Base-by-base conservation (phyloP, 768 basidiomycete species). In the Kwoniella newhampshirensis region DNA sequence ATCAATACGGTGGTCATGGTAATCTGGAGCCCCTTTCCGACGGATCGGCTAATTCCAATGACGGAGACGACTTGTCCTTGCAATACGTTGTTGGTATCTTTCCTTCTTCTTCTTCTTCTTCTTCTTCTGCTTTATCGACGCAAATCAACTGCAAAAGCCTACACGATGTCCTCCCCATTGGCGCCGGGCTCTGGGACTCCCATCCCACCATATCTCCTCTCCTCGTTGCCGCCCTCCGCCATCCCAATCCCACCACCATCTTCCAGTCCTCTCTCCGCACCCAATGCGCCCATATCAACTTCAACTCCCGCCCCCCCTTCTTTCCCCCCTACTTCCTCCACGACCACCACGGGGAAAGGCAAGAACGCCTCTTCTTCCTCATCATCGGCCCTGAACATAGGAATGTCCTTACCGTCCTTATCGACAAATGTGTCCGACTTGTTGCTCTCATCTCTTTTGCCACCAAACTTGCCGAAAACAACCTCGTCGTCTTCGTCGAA, bases 211-310 rank as follows among this genome's bases (percentile, higher is more conserved):
- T 40, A 57, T 53, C 50, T 75, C 63, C 60, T 77, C 78, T 28
- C 79, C 79, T 6, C 26, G 11, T 71, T 82, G 21, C 82, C 81
- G 3, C 43, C 74, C 26, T 77, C 77, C 28, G 81, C 78, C 0
- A 74, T 11, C 26, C 64, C 59, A 30, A 60, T 67, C 41, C 67
- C 47, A 40, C 50, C 52, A 21, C 64, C 50, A n/a, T n/a, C n/a
- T n/a, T n/a, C n/a, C n/a, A n/a, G 25, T 45, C 42, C 23, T 37
- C 39, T n/a, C 21, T 45, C 37, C 63, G n/a, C 27, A 17, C 4
- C 49, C 15, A 51, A 27, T 2, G 35, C 9, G 40, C 3, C 44
- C 23, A 30, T 39, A 57, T n/a, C 64, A 17, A 6, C 42, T 11
- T 18, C 43, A 15, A 27, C 26, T 8, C 51, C 17, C 23, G 56